A percentile compares a stretch with the other conserved stretches of the same genome.
These are phyloP conservation scores for Paecilomyces variotii DNA, from an alignment of 2,329 filamentous ascomycete genomes.

Conservation along the genomic window DNA sequence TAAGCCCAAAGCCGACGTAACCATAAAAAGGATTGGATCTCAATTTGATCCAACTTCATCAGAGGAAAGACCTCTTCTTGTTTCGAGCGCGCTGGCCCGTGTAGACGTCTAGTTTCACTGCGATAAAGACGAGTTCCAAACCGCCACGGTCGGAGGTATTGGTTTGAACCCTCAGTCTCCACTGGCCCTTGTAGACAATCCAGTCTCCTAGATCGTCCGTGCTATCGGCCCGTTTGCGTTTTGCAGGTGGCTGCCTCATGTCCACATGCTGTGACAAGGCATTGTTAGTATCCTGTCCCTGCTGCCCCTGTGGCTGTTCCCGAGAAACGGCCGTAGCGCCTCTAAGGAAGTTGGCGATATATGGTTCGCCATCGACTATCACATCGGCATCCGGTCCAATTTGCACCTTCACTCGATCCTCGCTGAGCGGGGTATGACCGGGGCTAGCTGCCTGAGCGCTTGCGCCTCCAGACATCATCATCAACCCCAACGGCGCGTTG, in stretches of 20 bases:
- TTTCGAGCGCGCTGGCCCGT: slow-evolving; percentile 62
- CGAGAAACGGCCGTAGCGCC: background rate
- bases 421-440: slow-evolving; percentile 60
- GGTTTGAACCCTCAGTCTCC: slow-evolving; percentile 60
- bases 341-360: slow-evolving; percentile 2
- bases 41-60: slow-evolving; percentile 2
- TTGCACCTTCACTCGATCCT: slow-evolving; percentile 59
- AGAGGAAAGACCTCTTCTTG: slow-evolving; percentile 55
- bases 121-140: slow-evolving; percentile 64
- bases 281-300: slow-evolving; percentile 1
- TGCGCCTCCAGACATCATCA: slow-evolving; percentile 59
- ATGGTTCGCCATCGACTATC: slow-evolving; percentile 31
- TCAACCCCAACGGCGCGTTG: slow-evolving; percentile 52
- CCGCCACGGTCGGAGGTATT: slow-evolving; percentile 29
- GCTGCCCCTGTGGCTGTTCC: background rate
- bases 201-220: slow-evolving; percentile 32
- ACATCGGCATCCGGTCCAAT: slow-evolving; percentile 47
- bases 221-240: slow-evolving; percentile 39
- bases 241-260: slow-evolving; percentile 15
- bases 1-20: background rate
- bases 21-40: background rate
- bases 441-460: slow-evolving; percentile 56
- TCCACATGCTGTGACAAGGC: slow-evolving; percentile 1
- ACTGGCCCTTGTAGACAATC: slow-evolving; percentile 62
- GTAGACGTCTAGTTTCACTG: slow-evolving; percentile 67